A percentile compares a stretch with the other conserved stretches of the same genome.
Evolutionary conservation across 2,329 filamentous ascomycete species (phyloP).

Genomic region (Cladorrhinum sp.): DNA sequence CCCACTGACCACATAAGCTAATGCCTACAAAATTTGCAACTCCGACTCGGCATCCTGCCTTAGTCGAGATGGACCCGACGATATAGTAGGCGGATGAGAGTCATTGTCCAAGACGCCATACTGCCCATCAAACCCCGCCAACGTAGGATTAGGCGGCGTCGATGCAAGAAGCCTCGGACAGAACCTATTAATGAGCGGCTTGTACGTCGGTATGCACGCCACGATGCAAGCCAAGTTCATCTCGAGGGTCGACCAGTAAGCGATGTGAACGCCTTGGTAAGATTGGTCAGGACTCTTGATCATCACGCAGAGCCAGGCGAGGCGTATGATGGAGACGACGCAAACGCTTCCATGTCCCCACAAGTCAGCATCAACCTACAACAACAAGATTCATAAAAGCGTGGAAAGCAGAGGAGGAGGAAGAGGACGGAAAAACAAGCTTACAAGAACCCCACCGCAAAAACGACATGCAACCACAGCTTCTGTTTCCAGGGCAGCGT

Average conservation of each 20-base stretch:
- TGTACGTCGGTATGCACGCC: neutral
- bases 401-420: neutral
- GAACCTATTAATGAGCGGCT: neutral
- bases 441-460: constrained; percentile 18
- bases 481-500: constrained; percentile 16
- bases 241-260: neutral
- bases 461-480: constrained; percentile 17
- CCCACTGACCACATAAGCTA: neutral
- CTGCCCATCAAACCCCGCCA: neutral
- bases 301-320: neutral
- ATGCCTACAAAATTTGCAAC: neutral
- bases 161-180: neutral
- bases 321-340: constrained; percentile 11
- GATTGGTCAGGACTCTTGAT: neutral
- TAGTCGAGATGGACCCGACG: neutral
- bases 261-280: neutral
- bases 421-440: neutral
- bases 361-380: neutral
- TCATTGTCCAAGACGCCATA: neutral
- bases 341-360: constrained; percentile 13
- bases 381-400: too few relatives aligned
- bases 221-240: neutral
- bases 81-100: neutral
- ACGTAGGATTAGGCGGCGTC: neutral
- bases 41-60: neutral